Base-by-base conservation (phyloP, 257 asterid genomes). In the Penstemon newberryi region DNA sequence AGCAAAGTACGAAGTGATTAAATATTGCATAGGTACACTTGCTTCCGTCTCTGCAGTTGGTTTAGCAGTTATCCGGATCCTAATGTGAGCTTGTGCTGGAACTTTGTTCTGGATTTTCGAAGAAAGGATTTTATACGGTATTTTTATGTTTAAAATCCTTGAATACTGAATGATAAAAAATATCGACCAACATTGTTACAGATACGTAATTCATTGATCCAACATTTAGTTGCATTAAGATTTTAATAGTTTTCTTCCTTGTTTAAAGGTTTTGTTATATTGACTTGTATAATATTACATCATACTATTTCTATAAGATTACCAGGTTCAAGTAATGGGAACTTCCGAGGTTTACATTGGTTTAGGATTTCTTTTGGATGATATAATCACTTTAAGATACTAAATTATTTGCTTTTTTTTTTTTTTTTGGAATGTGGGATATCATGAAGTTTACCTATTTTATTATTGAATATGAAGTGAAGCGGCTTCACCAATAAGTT, bases 1-100 rank as follows among this genome's bases (percentile, higher is more conserved):
- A 52, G 94, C 98, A 7, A 92, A 92, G 82, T 88, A 88, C 58
- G 98, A 92, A 10, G 97, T 92, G 65, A 86, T 92, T 75, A 92
- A 92, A 79, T 90, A 92, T 66, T 92, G 98, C 83, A 79, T 92
- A 39, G 98, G 97, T 80, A 85, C 96, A 25, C 86, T 92, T 37
- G 97, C 87, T 45, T 92, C 98, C 3, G 86, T 88, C 60, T 84
- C 96, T 38, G 96, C 95, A 33, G 90, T 92, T 38, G 95, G 92
- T 61, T 84, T 92, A 57, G 98, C 96, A 54, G 88, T 83, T 18
- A 47, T 92, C 58, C 97, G 98, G 44, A 77, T 88, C 52, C 70
- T 88, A 70, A 79, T 89, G 90, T 91, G 37, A 75, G 72, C 42
- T 58, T 39, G 63, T 36, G 43, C 4, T 54, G 11, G 66, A 36